Evolutionary conservation across 176 grass and related monocot species (phyloP), one percentile per base, ranked within the genome.

Genomic region (Alopecurus myosuroides): DNA sequence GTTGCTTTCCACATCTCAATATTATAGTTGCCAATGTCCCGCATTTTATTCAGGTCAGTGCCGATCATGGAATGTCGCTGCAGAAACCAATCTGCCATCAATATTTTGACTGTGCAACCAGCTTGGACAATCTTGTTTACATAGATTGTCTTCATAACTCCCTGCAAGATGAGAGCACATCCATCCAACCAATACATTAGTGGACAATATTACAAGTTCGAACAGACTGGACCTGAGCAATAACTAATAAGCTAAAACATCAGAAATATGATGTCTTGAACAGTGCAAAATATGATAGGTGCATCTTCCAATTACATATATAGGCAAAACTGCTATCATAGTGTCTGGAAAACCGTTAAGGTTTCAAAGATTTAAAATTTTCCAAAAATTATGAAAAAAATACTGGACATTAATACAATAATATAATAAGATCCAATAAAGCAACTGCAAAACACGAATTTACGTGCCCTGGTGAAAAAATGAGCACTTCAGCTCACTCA

Each of bases 21-120:
- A 75, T 75, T 75, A 46, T 7, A 31, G 72, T 52, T 11, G 72
- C 44, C 9, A 75, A 75, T 75, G 45, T 28, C 2, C 28, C 25
- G 26, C 11, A 75, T 75, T 75, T 75, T 52, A 75, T 22, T 75
- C 30, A 50, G 17, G 23, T 75, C 19, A 9, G 28, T 74, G 73
- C 44, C 17, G 2, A 76, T 34, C 7, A 33, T 76, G 49, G 1
- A 19, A 31, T 51, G 20, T 10, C 18, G 48, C 73, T 52, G 46
- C 73, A 76, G 46, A 52, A 76, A 34, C 73, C 73, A 76, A 76
- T 76, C 73, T 76, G 68, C 68, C 68, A 71, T 71, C 39, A 71
- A 71, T 26, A 71, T 71, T 71, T 44, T 44, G 14, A 71, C 29
- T n/a, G 46, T 76, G 15, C 44, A 74, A 20, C 46, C 72, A 76